phyloP scores from a whole-genome alignment of 2,329 filamentous ascomycete species.

The Hortaea werneckii region DNA sequence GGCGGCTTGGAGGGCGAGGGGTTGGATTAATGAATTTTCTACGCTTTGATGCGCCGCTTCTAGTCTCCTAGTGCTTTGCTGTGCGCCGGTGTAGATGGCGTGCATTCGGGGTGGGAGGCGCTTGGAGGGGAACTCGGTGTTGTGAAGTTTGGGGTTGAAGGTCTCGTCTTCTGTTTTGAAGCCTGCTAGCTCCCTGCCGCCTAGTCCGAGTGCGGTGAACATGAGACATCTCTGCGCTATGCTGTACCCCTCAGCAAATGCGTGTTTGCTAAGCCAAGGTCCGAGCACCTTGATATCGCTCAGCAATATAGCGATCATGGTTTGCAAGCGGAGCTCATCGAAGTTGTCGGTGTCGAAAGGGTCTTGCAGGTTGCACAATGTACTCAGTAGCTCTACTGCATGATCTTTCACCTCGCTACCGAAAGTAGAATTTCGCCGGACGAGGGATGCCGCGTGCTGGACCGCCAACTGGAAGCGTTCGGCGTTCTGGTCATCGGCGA shows the following conservation, averaged over 20 bases:
- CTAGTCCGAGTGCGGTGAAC: conserved; percentile 70
- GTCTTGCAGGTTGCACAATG: conserved; percentile 73
- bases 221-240: conserved; percentile 73
- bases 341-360: conserved; percentile 75
- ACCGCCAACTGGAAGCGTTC: conserved; percentile 76
- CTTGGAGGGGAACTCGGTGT: conserved; percentile 63
- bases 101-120: conserved; percentile 65
- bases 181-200: conserved; percentile 75
- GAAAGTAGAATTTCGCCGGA: conserved; percentile 79
- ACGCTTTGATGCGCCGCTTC: conserved; percentile 58
- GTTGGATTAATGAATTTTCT: conserved; percentile 64
- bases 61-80: conserved; percentile 44
- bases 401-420: conserved; percentile 83
- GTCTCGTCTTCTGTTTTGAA: conserved; percentile 49
- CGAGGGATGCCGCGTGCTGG: conserved; percentile 64
- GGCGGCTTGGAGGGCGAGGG: conserved; percentile 70
- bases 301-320: conserved; percentile 71
- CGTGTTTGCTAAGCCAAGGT: conserved; percentile 72
- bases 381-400: conserved; percentile 65
- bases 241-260: conserved; percentile 88
- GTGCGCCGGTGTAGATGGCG: conserved; percentile 47
- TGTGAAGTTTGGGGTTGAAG: conserved; percentile 25
- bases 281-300: conserved; percentile 69
- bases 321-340: conserved; percentile 62
- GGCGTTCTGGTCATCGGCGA: conserved; percentile 73